A percentile compares a stretch with the other conserved stretches of the same genome.
phyloP scores from a whole-genome alignment of 1,139 yeast species.

The Nakaseomyces delphensis region DNA sequence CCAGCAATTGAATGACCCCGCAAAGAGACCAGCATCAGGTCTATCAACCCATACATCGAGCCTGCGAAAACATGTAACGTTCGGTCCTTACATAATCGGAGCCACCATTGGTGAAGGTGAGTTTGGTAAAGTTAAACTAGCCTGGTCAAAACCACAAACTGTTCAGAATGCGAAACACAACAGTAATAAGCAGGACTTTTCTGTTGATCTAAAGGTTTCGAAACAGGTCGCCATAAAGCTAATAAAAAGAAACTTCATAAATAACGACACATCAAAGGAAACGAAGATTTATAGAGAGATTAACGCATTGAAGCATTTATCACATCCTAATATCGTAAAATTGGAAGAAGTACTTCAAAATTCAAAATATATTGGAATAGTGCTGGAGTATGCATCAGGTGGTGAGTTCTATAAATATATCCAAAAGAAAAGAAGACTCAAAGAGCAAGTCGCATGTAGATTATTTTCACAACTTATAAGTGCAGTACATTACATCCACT shows the following conservation, averaged over 20 bases:
- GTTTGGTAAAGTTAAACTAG: slow-evolving; percentile 91
- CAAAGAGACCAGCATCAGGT: slow-evolving; percentile 2
- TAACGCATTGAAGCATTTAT: slow-evolving; percentile 72
- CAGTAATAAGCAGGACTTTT: background rate
- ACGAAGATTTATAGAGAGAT: slow-evolving; percentile 88
- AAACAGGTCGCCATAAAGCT: slow-evolving; percentile 90
- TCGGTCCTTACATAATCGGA: slow-evolving; percentile 83
- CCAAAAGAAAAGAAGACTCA: slow-evolving; percentile 72
- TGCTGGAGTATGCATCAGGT: slow-evolving; percentile 91
- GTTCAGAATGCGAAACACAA: slow-evolving; percentile 5
- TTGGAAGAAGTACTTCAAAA: slow-evolving; percentile 89
- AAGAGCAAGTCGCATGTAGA: slow-evolving; percentile 77
- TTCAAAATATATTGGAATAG: slow-evolving; percentile 93
- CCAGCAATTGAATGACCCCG: slow-evolving; percentile 9
- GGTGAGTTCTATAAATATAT: slow-evolving; percentile 95
- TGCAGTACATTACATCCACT: slow-evolving; percentile 83
- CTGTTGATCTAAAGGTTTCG: slow-evolving; percentile 33
- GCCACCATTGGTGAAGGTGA: slow-evolving; percentile 96
- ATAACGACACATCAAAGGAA: slow-evolving; percentile 76
- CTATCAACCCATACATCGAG: slow-evolving; percentile 1
- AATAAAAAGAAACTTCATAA: slow-evolving; percentile 75
- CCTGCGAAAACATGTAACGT: slow-evolving; percentile 40
- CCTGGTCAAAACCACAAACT: slow-evolving; percentile 51
- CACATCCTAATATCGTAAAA: slow-evolving; percentile 89
- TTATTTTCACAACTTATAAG: slow-evolving; percentile 88